phyloP scores from a whole-genome alignment of 306 rosid species.

The Quercus bicolor region DNA sequence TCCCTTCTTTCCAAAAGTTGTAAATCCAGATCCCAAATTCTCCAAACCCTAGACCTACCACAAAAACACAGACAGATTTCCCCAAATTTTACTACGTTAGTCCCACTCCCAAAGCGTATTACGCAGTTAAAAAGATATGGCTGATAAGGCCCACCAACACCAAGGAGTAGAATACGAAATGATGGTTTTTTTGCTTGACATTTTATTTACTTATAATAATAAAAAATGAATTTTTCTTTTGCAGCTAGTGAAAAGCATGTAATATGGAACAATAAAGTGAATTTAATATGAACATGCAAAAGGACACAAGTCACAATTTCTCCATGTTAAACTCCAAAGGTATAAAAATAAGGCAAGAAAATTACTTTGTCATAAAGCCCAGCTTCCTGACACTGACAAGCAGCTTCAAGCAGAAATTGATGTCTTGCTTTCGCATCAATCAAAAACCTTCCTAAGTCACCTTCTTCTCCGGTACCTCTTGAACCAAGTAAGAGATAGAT shows the following conservation, averaged over 20 bases:
- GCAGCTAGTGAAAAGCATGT: background rate
- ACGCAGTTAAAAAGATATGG: conserved; percentile 2
- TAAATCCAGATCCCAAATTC: too few species aligned
- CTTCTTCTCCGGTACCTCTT: conserved; percentile 95
- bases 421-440: conserved; percentile 68
- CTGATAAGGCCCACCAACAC: conserved; percentile 6
- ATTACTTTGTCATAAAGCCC: conserved; percentile 87
- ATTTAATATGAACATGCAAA: background rate
- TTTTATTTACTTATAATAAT: background rate
- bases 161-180: background rate
- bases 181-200: background rate
- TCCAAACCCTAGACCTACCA: too few species aligned
- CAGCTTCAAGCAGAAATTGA: conserved; percentile 90
- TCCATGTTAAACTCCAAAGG: background rate
- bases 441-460: conserved; percentile 79
- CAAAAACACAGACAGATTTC: background rate
- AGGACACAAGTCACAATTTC: background rate
- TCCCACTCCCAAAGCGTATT: conserved; percentile 14
- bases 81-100: background rate
- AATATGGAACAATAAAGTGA: background rate
- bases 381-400: conserved; percentile 87
- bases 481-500: conserved; percentile 84
- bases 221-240: background rate
- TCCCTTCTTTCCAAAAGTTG: too few species aligned
- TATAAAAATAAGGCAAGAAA: background rate